Evolutionary conservation across 2,329 filamentous ascomycete species (phyloP).

Genomic region (Aspergillus sp.): DNA sequence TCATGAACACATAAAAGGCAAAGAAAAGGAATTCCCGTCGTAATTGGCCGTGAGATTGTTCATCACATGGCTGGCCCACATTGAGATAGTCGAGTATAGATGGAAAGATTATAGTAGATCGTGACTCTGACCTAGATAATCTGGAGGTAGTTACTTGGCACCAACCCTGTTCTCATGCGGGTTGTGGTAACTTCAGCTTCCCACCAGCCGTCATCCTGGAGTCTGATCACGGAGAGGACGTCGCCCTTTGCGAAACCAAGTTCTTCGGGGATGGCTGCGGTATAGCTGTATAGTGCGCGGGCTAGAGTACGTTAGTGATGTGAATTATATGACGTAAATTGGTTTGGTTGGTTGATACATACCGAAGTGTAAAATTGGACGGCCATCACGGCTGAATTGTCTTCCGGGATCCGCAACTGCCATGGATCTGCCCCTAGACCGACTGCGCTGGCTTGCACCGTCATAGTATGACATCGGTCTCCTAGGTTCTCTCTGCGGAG

Average conservation of each 20-base stretch:
- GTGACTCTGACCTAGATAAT: conserved; percentile 43
- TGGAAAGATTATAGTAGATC: neutral
- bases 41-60: conserved; percentile 26
- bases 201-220: conserved; percentile 99
- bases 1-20: conserved; percentile 20
- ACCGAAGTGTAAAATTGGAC: conserved; percentile 92
- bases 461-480: conserved; percentile 52
- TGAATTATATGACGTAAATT: neutral
- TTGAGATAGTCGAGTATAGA: neutral
- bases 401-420: conserved; percentile 68
- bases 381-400: conserved; percentile 81
- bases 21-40: conserved; percentile 8
- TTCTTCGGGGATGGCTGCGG: conserved; percentile 92
- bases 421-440: conserved; percentile 76
- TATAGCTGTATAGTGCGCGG: conserved; percentile 90
- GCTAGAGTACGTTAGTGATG: conserved; percentile 55
- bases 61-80: neutral
- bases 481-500: conserved; percentile 38
- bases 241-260: conserved; percentile 91
- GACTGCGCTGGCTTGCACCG: conserved; percentile 49
- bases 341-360: conserved; percentile 43
- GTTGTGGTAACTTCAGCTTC: conserved; percentile 81
- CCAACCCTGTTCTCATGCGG: conserved; percentile 53
- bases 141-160: conserved; percentile 68
- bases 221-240: conserved; percentile 78